Conservation (phyloP, 169 alveolate genomes). For the Babesia ovata region DNA sequence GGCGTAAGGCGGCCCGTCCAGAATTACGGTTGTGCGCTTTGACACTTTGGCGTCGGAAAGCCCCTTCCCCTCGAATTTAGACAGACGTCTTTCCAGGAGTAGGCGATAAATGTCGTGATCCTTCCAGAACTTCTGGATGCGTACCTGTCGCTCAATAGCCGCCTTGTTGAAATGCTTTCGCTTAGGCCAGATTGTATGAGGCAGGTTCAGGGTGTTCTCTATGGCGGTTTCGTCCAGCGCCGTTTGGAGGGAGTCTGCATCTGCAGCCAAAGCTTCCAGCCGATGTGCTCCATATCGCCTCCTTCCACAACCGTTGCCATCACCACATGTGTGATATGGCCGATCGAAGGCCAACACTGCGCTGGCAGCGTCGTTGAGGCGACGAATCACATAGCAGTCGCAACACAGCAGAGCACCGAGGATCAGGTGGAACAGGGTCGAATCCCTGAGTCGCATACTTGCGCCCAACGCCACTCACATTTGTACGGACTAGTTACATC, state of each 20-base stretch:
- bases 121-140: constrained; percentile 65
- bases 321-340: neutral
- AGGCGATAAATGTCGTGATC: constrained; percentile 49
- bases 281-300: neutral
- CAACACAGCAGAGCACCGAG: neutral
- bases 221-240: neutral
- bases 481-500: neutral
- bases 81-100: constrained; percentile 30
- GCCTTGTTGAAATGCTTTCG: constrained; percentile 36
- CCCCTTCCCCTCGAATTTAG: neutral
- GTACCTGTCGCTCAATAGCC: constrained; percentile 53
- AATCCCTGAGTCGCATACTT: constrained; percentile 31
- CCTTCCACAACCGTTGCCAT: neutral
- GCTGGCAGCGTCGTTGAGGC: neutral
- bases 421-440: neutral
- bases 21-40: constrained; percentile 54
- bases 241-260: neutral
- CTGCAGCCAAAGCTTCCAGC: neutral
- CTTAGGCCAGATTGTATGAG: constrained; percentile 59
- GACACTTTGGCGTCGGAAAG: constrained; percentile 1
- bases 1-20: constrained; percentile 91
- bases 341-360: neutral
- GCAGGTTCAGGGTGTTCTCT: constrained; percentile 31
- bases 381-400: constrained; percentile 1
- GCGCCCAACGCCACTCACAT: constrained; percentile 5